Conservation (phyloP, 495 filamentous ascomycete species). For the Aspergillus biplanus region DNA sequence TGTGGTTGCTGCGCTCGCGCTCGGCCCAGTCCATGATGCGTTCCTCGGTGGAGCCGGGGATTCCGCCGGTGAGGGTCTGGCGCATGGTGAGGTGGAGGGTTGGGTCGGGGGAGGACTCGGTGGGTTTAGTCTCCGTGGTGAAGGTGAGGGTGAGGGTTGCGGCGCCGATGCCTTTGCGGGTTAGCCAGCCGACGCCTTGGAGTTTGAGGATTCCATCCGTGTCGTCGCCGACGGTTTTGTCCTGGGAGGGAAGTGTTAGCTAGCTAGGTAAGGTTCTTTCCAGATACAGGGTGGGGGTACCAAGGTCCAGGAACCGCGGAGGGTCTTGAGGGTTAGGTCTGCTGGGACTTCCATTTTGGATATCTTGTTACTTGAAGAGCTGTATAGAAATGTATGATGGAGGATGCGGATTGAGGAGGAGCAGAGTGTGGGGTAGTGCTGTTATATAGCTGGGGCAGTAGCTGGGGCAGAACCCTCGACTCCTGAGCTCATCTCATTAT, state of each 20-base stretch:
- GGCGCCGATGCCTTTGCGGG: conserved; percentile 17
- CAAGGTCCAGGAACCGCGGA: conserved; percentile 16
- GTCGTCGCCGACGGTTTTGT: conserved; percentile 14
- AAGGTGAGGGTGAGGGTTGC: conserved; percentile 16
- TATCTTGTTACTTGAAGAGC: too few relatives aligned
- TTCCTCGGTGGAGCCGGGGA: conserved; percentile 16
- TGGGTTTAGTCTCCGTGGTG: conserved; percentile 4
- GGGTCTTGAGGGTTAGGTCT: conserved; percentile 14
- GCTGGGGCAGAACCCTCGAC: too few relatives aligned
- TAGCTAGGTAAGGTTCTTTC: too few relatives aligned
- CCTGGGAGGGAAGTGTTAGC: neutral
- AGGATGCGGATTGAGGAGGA: too few relatives aligned
- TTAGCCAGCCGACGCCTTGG: conserved; percentile 24
- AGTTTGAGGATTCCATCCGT: neutral
- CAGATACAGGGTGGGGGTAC: too few relatives aligned
- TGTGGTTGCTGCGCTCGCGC: conserved; percentile 19
- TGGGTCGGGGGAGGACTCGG: neutral
- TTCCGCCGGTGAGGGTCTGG: conserved; percentile 21
- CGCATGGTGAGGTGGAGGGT: conserved; percentile 10
- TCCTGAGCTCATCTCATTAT: too few relatives aligned
- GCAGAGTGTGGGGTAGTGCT: too few relatives aligned
- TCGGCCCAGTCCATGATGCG: conserved; percentile 22
- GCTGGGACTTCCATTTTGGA: neutral
- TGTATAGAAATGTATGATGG: too few relatives aligned
- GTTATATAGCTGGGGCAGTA: too few relatives aligned